Evolutionary conservation across 2,329 filamentous ascomycete genomes (phyloP).

Genomic region (Microsporum audouinii): DNA sequence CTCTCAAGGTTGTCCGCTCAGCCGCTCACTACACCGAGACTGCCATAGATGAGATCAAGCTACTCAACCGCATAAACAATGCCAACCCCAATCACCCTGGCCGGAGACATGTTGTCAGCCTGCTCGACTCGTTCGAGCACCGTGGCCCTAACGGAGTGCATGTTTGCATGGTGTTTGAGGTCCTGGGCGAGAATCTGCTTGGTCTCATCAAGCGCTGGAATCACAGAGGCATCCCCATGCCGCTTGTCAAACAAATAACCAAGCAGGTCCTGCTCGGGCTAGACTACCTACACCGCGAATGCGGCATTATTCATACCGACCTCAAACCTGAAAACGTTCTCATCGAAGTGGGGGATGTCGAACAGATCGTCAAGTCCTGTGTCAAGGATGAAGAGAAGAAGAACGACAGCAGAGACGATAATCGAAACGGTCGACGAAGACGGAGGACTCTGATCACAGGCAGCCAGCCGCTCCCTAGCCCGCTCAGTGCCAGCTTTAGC

Average conservation of each 20-base stretch:
- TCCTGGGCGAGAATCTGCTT: conserved; percentile 85
- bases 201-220: conserved; percentile 98
- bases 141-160: conserved; percentile 93
- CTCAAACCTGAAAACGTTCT: conserved; percentile 96
- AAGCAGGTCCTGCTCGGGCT: conserved; percentile 93
- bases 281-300: conserved; percentile 94
- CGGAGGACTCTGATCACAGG: conserved; percentile 91
- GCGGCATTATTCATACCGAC: conserved; percentile 97
- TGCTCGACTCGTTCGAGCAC: conserved; percentile 94
- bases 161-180: conserved; percentile 99
- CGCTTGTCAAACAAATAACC: conserved; percentile 94
- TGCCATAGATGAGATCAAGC: conserved; percentile 95
- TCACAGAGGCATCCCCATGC: conserved; percentile 91
- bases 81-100: conserved; percentile 92
- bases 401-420: conserved; percentile 66
- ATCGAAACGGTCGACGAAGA: conserved; percentile 79
- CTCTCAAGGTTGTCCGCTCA: conserved; percentile 92
- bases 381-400: conserved; percentile 62
- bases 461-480: conserved; percentile 89
- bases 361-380: conserved; percentile 94
- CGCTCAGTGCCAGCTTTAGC: conserved; percentile 83
- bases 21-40: conserved; percentile 98
- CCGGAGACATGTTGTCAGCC: conserved; percentile 85
- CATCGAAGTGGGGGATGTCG: conserved; percentile 97
- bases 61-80: conserved; percentile 91